A percentile compares a stretch with the other conserved stretches of the same genome.
Evolutionary conservation across 2,329 filamentous ascomycete genomes (phyloP).

Genomic region (Lachnellula cervina): DNA sequence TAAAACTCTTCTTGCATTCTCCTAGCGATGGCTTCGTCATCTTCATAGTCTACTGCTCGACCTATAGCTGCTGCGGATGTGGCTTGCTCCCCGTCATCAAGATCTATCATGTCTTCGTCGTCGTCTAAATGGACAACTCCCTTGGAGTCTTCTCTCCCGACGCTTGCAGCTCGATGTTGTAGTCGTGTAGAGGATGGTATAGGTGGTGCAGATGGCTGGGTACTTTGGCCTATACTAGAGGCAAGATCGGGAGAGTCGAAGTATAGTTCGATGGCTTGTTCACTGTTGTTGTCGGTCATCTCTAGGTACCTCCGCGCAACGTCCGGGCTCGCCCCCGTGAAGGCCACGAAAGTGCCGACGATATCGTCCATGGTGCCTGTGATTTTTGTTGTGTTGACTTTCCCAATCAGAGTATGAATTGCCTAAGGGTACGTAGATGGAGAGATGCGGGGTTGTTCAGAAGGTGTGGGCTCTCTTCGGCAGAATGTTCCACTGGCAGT

Average conservation of each 20-base stretch:
- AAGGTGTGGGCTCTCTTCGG: too few relatives aligned
- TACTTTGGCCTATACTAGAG: slow-evolving; percentile 17
- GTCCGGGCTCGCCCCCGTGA: slow-evolving; percentile 70
- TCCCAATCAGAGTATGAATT: too few relatives aligned
- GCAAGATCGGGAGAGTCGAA: slow-evolving; percentile 79
- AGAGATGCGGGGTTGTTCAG: too few relatives aligned
- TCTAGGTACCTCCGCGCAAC: slow-evolving; percentile 79
- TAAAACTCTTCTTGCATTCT: slow-evolving; percentile 91
- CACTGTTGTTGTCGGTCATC: slow-evolving; percentile 76
- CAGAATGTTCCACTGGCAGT: too few relatives aligned
- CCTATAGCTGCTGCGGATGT: slow-evolving; percentile 34
- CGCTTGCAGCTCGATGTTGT: slow-evolving; percentile 12
- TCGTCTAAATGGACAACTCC: slow-evolving; percentile 74
- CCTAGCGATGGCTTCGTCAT: slow-evolving; percentile 90
- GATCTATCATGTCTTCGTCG: slow-evolving; percentile 44
- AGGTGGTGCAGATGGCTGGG: slow-evolving; percentile 23
- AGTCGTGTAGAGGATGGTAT: slow-evolving; percentile 29
- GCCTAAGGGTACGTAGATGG: too few relatives aligned
- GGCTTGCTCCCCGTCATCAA: slow-evolving; percentile 32
- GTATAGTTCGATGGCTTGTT: slow-evolving; percentile 83
- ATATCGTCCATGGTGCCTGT: slow-evolving; percentile 46
- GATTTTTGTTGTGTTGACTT: neutral
- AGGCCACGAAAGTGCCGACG: slow-evolving; percentile 71
- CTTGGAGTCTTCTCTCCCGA: slow-evolving; percentile 47
- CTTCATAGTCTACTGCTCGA: slow-evolving; percentile 61